Percentiles rank a stretch among this genome's conserved stretches.
phyloP scores from a whole-genome alignment of 805 yeast genomes.

The Kluyveromyces nonfermentans region DNA sequence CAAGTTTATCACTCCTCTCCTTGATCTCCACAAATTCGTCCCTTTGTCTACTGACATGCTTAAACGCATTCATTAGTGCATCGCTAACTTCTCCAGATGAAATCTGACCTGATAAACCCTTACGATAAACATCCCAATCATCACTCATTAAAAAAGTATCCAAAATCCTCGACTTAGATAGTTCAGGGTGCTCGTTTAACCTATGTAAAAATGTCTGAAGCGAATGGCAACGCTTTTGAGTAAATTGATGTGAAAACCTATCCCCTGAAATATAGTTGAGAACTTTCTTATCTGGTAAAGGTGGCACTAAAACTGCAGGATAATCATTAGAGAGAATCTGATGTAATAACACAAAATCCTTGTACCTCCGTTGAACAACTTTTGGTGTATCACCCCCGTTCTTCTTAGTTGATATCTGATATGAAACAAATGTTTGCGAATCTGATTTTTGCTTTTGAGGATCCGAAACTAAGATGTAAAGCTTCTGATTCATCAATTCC shows the following conservation, averaged over 20 bases:
- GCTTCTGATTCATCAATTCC: background rate
- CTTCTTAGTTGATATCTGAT: slow-evolving; percentile 25
- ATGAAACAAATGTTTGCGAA: slow-evolving; percentile 24
- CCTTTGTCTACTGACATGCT: slow-evolving; percentile 56
- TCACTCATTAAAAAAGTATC: slow-evolving; percentile 23
- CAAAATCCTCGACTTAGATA: slow-evolving; percentile 57
- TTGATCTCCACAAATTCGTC: slow-evolving; percentile 76
- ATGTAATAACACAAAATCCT: slow-evolving; percentile 75
- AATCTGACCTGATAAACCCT: slow-evolving; percentile 18
- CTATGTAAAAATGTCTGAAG: slow-evolving; percentile 67
- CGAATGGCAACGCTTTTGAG: slow-evolving; percentile 72
- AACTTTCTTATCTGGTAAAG: slow-evolving; percentile 86
- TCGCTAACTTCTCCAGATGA: slow-evolving; percentile 57
- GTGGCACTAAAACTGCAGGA: slow-evolving; percentile 85
- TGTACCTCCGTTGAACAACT: slow-evolving; percentile 53
- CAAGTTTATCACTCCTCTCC: slow-evolving; percentile 74
- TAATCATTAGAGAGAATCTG: slow-evolving; percentile 66
- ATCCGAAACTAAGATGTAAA: slow-evolving; percentile 26
- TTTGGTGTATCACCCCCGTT: slow-evolving; percentile 12
- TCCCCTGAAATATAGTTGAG: slow-evolving; percentile 92
- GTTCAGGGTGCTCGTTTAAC: slow-evolving; percentile 61
- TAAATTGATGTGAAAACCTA: slow-evolving; percentile 77
- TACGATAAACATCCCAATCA: slow-evolving; percentile 29
- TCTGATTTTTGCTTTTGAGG: slow-evolving; percentile 25
- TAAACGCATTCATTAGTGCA: slow-evolving; percentile 87